These are phyloP conservation scores for Peterozyma xylosa DNA, from an alignment of 805 yeast genomes.

Conservation along the genomic window DNA sequence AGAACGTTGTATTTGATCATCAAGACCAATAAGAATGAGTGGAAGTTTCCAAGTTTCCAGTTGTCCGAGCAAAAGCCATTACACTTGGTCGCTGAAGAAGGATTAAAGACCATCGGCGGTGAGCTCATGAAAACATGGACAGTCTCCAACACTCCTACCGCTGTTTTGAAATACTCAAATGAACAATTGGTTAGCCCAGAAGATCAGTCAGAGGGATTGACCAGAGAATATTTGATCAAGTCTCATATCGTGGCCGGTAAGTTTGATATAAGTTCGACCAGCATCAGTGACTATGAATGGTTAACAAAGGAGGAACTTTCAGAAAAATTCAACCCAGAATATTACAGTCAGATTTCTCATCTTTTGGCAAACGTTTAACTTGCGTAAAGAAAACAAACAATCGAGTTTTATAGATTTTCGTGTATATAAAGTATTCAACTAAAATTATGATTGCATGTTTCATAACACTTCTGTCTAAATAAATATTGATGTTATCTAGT, in stretches of 20 bases:
- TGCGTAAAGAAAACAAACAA: not conserved
- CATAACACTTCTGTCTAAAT: too few relatives aligned
- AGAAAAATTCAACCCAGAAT: conserved; percentile 40
- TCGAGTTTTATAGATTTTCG: too few relatives aligned
- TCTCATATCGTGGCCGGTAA: conserved; percentile 84
- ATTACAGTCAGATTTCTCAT: conserved; percentile 48
- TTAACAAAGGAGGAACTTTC: conserved; percentile 72
- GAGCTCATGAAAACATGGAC: conserved; percentile 75
- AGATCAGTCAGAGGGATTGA: conserved; percentile 15
- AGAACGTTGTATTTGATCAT: conserved; percentile 74
- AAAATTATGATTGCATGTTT: too few relatives aligned
- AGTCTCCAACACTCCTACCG: conserved; percentile 87
- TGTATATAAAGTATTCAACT: too few relatives aligned
- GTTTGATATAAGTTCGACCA: conserved; percentile 40
- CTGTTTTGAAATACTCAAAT: conserved; percentile 40
- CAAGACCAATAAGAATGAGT: conserved; percentile 33
- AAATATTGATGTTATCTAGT: too few relatives aligned
- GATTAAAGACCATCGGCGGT: conserved; percentile 69
- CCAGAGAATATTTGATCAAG: conserved; percentile 68
- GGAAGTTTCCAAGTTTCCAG: conserved; percentile 79
- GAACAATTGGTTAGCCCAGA: conserved; percentile 16
- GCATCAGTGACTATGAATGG: conserved; percentile 63
- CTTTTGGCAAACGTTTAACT: conserved; percentile 24
- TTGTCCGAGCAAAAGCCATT: conserved; percentile 41
- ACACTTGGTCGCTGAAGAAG: conserved; percentile 68